These are phyloP conservation scores for Blastomyces emzantsi DNA, from an alignment of 2,329 filamentous ascomycete species.

Conservation along the genomic window DNA sequence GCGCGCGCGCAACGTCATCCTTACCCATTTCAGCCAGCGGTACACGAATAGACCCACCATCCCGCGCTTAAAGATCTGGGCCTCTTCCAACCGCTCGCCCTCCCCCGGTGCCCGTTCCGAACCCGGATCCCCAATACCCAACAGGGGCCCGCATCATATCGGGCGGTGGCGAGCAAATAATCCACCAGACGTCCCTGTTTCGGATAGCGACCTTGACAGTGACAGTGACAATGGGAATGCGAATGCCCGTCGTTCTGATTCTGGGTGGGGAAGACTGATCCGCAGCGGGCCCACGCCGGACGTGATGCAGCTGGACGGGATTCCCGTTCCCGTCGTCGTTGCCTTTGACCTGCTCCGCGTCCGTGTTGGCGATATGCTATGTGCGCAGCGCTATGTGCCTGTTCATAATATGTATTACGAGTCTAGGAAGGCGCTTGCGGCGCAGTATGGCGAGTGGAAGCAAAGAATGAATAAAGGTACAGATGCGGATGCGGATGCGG, in stretches of 20 bases:
- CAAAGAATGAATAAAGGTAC: constrained; percentile 1
- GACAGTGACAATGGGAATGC: not conserved
- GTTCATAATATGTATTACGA: constrained; percentile 43
- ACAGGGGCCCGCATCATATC: not conserved
- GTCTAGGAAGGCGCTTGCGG: constrained; percentile 35
- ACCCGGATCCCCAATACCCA: not conserved
- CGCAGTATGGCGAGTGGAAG: constrained; percentile 25
- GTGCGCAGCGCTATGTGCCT: constrained; percentile 49
- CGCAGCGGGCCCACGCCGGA: constrained; percentile 2
- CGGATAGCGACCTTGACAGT: not conserved
- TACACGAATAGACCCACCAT: constrained; percentile 42
- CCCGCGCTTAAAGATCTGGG: not conserved
- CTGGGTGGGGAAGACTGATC: not conserved
- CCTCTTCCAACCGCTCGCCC: not conserved
- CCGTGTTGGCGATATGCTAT: constrained; percentile 49
- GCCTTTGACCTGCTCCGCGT: constrained; percentile 59
- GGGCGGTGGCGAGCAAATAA: not conserved
- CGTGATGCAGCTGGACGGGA: constrained; percentile 12
- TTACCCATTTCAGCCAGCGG: constrained; percentile 93
- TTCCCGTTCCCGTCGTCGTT: constrained; percentile 47
- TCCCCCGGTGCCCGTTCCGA: not conserved
- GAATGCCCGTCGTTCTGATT: not conserved
- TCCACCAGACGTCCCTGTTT: not conserved
- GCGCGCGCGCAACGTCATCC: constrained; percentile 66
- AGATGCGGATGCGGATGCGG: not conserved